A percentile compares a stretch with the other conserved stretches of the same genome.
phyloP scores from a whole-genome alignment of 2,329 filamentous ascomycete species.

The Hysterium pulicare region DNA sequence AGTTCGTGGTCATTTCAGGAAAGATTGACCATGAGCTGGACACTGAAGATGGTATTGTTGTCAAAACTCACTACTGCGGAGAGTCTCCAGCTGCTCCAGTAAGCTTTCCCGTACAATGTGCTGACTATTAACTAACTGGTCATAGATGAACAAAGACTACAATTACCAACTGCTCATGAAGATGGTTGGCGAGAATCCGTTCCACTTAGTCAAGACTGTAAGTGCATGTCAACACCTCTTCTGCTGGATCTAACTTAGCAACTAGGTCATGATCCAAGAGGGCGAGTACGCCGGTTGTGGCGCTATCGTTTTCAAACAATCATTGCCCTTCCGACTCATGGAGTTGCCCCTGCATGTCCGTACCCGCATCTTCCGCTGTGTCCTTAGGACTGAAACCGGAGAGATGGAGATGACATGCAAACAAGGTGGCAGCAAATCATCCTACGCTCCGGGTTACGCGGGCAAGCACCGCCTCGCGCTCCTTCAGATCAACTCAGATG shows the following conservation, averaged over 20 bases:
- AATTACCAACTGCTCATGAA: slow-evolving; percentile 26
- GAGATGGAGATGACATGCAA: slow-evolving; percentile 28
- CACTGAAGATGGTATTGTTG: slow-evolving; percentile 6
- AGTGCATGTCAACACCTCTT: slow-evolving; percentile 6
- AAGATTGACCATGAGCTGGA: slow-evolving; percentile 4
- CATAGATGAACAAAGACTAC: slow-evolving; percentile 13
- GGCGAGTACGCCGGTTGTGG: slow-evolving; percentile 30
- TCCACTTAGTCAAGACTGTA: slow-evolving; percentile 30
- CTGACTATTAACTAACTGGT: slow-evolving; percentile 2
- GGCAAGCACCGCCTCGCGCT: slow-evolving; percentile 30
- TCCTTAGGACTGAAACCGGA: slow-evolving; percentile 24
- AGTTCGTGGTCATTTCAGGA: slow-evolving; percentile 7
- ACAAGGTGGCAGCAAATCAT: slow-evolving; percentile 19
- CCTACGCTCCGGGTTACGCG: slow-evolving; percentile 27
- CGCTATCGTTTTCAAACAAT: slow-evolving; percentile 33
- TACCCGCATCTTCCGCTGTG: slow-evolving; percentile 23
- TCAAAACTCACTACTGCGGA: slow-evolving; percentile 7
- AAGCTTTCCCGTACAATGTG: not conserved
- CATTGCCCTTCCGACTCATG: slow-evolving; percentile 31
- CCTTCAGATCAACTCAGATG: slow-evolving; percentile 30
- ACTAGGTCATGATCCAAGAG: slow-evolving; percentile 23
- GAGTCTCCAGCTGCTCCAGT: slow-evolving; percentile 3
- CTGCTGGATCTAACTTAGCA: slow-evolving; percentile 3
- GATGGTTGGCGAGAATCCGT: slow-evolving; percentile 25
- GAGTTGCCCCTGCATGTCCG: slow-evolving; percentile 25